Evolutionary conservation across 1,139 yeast genomes (phyloP).

Genomic region (Arxiozyma telluris): DNA sequence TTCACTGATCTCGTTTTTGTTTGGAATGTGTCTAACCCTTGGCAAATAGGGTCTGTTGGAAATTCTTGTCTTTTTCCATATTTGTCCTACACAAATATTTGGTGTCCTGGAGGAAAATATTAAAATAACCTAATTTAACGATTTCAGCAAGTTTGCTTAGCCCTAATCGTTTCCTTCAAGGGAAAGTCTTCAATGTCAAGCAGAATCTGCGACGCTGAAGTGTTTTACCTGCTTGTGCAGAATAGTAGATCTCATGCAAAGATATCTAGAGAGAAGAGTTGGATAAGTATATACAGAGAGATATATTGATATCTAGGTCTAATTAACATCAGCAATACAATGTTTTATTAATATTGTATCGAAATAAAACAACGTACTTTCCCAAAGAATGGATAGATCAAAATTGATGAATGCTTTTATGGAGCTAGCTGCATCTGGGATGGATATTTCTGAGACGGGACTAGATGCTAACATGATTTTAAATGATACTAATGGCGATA

Average conservation of each 20-base stretch:
- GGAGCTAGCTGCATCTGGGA: not conserved
- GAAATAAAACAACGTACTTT: not conserved
- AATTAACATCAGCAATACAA: not conserved
- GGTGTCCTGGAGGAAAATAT: no score
- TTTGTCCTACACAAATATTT: not conserved
- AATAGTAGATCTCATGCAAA: no score
- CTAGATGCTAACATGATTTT: not conserved
- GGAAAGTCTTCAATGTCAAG: no score
- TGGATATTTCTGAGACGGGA: constrained; percentile 3
- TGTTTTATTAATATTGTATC: not conserved
- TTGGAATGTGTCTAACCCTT: not conserved
- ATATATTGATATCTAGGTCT: not conserved
- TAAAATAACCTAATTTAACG: no score
- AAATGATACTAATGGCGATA: constrained; percentile 1
- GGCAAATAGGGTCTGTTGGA: not conserved
- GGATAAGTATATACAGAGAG: not conserved
- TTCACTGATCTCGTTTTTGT: not conserved
- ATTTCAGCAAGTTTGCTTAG: no score
- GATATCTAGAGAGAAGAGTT: not conserved
- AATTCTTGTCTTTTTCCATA: not conserved
- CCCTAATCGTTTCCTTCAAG: no score
- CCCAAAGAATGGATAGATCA: not conserved
- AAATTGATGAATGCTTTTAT: not conserved
- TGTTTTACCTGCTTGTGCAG: no score
- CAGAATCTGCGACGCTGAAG: no score